Percentiles rank a stretch among this genome's conserved stretches.
phyloP scores from a whole-genome alignment of 1,284 basidiomycete genomes.

The Ganoderma multipileum region DNA sequence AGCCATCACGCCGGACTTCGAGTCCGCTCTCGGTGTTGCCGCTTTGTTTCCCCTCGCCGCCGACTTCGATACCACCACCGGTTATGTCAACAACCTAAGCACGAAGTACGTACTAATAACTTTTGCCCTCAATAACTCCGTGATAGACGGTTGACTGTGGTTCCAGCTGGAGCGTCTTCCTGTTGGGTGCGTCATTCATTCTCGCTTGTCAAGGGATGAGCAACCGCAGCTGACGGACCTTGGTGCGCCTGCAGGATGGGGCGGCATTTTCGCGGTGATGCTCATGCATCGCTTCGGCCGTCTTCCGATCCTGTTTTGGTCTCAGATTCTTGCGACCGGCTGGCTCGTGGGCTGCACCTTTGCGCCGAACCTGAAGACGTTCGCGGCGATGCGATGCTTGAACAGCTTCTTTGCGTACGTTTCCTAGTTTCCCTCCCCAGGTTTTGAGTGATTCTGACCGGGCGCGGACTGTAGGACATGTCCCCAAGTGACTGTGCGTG shows the following conservation, averaged over 20 bases:
- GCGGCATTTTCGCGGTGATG: conserved; percentile 64
- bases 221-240: neutral
- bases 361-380: conserved; percentile 58
- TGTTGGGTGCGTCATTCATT: conserved; percentile 50
- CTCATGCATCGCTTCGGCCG: conserved; percentile 64
- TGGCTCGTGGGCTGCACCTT: conserved; percentile 62
- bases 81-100: conserved; percentile 68
- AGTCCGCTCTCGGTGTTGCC: conserved; percentile 70
- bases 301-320: conserved; percentile 70
- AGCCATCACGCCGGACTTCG: conserved; percentile 73
- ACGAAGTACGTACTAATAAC: conserved; percentile 37
- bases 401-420: conserved; percentile 71
- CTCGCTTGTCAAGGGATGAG: neutral
- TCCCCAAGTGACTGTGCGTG: conserved; percentile 70
- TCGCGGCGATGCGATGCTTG: conserved; percentile 75
- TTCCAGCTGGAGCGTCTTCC: conserved; percentile 70
- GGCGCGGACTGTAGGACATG: conserved; percentile 51
- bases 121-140: too few species aligned
- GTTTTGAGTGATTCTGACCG: neutral
- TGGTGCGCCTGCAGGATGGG: conserved; percentile 53
- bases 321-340: conserved; percentile 58
- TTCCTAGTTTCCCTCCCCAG: neutral
- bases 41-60: conserved; percentile 64
- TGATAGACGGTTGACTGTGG: conserved; percentile 5
- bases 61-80: conserved; percentile 63